A percentile compares a stretch with the other conserved stretches of the same genome.
phyloP scores from a whole-genome alignment of 495 filamentous ascomycete species.

The Penicillium bialowiezense region DNA sequence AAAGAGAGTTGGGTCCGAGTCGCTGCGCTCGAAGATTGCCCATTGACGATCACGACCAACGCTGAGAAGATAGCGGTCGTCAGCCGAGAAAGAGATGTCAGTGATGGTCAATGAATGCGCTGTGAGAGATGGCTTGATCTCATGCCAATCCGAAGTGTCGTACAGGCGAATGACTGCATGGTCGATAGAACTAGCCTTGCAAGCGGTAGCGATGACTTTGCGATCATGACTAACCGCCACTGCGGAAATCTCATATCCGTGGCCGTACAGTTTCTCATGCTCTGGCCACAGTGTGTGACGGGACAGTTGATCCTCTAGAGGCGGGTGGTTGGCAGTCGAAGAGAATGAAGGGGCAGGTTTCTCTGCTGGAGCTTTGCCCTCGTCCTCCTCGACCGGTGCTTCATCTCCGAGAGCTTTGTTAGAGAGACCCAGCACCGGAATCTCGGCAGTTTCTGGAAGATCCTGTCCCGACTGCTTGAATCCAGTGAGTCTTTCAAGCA shows the following conservation, averaged over 20 bases:
- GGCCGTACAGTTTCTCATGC: constrained; percentile 93
- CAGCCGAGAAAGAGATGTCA: constrained; percentile 69
- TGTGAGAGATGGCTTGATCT: constrained; percentile 75
- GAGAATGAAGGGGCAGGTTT: constrained; percentile 21
- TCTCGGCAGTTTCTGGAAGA: constrained; percentile 83
- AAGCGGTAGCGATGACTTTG: constrained; percentile 81
- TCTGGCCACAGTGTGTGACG: constrained; percentile 95
- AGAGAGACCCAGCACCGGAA: constrained; percentile 91
- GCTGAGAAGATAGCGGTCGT: constrained; percentile 74
- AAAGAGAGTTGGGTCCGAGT: constrained; percentile 45
- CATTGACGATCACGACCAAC: constrained; percentile 91
- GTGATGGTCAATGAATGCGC: constrained; percentile 85
- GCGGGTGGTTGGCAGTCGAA: constrained; percentile 61
- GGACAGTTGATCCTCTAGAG: constrained; percentile 83
- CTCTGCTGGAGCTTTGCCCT: constrained; percentile 22
- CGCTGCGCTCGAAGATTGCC: constrained; percentile 65
- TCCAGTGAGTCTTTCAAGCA: constrained; percentile 67
- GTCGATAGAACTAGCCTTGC: constrained; percentile 85
- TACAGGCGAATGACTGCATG: constrained; percentile 94
- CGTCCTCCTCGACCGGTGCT: constrained; percentile 45
- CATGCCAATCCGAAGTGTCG: constrained; percentile 80
- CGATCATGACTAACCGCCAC: constrained; percentile 77
- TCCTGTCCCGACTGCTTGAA: constrained; percentile 44
- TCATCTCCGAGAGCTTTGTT: constrained; percentile 81
- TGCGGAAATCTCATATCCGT: constrained; percentile 96